phyloP scores from a whole-genome alignment of 345 rosid genomes.

The Corchorus olitorius region DNA sequence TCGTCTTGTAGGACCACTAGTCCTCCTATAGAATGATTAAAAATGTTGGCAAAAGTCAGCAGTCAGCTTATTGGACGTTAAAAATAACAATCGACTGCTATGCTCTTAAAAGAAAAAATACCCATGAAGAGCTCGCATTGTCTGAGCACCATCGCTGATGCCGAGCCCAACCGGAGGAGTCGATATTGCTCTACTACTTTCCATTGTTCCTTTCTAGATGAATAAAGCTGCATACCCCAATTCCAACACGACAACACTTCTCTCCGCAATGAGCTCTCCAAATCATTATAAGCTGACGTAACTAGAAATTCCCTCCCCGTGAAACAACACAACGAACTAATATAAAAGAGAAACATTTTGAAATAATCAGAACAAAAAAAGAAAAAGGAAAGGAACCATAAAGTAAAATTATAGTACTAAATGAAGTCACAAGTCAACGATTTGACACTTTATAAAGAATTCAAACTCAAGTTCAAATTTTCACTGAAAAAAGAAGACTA shows the following conservation, averaged over 20 bases:
- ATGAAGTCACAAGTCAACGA: background rate
- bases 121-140: slow-evolving; percentile 72
- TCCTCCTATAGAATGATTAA: slow-evolving; percentile 58
- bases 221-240: slow-evolving; percentile 48
- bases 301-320: slow-evolving; percentile 25
- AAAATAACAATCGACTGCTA: background rate
- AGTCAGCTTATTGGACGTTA: background rate
- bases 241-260: slow-evolving; percentile 51
- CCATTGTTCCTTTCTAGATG: slow-evolving; percentile 59
- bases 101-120: slow-evolving; percentile 32
- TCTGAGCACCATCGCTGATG: slow-evolving; percentile 44
- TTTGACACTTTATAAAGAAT: background rate
- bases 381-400: background rate
- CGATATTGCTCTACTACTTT: slow-evolving; percentile 60
- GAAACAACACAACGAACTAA: slow-evolving; percentile 32
- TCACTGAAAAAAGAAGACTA: background rate
- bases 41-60: slow-evolving; percentile 15
- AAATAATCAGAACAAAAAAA: background rate
- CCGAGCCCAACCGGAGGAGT: slow-evolving; percentile 58
- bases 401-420: background rate
- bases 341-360: background rate
- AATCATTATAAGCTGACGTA: slow-evolving; percentile 48
- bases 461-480: slow-evolving; percentile 6
- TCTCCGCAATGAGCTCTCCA: slow-evolving; percentile 52
- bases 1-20: slow-evolving; percentile 96